Evolutionary conservation across 768 basidiomycete genomes (phyloP).

Genomic region (Calocybe cyanea): DNA sequence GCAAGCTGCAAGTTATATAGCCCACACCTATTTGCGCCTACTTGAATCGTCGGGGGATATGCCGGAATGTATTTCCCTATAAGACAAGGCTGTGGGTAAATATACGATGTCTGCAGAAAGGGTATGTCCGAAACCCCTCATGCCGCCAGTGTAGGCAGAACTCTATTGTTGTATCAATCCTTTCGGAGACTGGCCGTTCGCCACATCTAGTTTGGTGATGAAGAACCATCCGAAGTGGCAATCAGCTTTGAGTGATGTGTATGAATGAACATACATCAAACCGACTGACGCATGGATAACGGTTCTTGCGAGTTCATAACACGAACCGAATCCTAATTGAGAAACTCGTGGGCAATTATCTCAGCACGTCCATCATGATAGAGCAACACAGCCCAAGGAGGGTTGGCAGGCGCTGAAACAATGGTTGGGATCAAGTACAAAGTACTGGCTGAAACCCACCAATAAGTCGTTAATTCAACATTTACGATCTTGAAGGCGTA

Average conservation of each 20-base stretch:
- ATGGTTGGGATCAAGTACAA: conserved; percentile 12
- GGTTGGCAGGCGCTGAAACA: conserved; percentile 18
- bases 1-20: conserved; percentile 11
- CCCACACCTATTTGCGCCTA: conserved; percentile 15
- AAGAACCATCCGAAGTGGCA: conserved; percentile 1
- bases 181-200: conserved; percentile 1
- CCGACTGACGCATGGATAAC: conserved; percentile 9
- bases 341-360: conserved; percentile 14
- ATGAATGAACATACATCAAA: not conserved
- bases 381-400: conserved; percentile 14
- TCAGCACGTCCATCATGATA: conserved; percentile 7
- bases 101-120: conserved; percentile 10
- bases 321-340: conserved; percentile 10
- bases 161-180: conserved; percentile 10
- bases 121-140: conserved; percentile 8
- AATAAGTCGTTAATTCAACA: conserved; percentile 16
- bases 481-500: conserved; percentile 4
- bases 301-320: conserved; percentile 1
- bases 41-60: conserved; percentile 13
- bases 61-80: conserved; percentile 12
- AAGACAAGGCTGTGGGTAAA: conserved; percentile 15
- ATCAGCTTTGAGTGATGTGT: conserved; percentile 5
- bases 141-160: conserved; percentile 7
- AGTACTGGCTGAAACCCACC: conserved; percentile 3
- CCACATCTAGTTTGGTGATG: conserved; percentile 3